Evolutionary conservation across 1,284 basidiomycete species (phyloP).

Genomic region (Ceraceosorus guamensis): DNA sequence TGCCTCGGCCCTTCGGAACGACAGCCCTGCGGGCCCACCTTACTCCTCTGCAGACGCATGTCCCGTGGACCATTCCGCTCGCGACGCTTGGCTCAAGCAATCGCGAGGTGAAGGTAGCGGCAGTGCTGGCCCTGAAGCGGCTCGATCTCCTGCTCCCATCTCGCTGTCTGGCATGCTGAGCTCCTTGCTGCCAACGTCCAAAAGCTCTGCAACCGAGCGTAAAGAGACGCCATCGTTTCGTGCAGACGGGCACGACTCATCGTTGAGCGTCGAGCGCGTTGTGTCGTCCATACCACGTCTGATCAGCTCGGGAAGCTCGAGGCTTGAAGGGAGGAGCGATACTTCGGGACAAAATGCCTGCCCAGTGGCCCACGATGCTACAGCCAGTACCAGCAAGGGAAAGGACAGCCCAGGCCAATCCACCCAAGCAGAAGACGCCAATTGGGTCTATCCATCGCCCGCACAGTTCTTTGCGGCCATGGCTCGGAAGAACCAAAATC

Average conservation of each 20-base stretch:
- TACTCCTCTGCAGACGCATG: slow-evolving; percentile 54
- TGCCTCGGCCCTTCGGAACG: too few relatives aligned
- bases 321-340: slow-evolving; percentile 3
- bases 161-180: too few relatives aligned
- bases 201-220: too few relatives aligned
- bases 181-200: too few relatives aligned
- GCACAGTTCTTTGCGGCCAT: slow-evolving; percentile 94
- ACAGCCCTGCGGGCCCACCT: too few relatives aligned
- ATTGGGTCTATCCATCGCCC: slow-evolving; percentile 98
- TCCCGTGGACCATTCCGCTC: slow-evolving; percentile 60
- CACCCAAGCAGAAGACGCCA: slow-evolving; percentile 29
- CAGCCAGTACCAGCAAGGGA: too few relatives aligned
- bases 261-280: not conserved
- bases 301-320: not conserved
- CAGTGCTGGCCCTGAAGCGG: slow-evolving; percentile 15
- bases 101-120: slow-evolving; percentile 28
- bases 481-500: slow-evolving; percentile 69
- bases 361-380: too few relatives aligned
- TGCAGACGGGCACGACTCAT: too few relatives aligned
- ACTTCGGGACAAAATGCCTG: too few relatives aligned
- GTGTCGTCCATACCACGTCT: not conserved
- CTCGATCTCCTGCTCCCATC: not conserved
- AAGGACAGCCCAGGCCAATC: too few relatives aligned
- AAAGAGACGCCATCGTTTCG: too few relatives aligned
- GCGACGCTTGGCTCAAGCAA: slow-evolving; percentile 49